Conservation (phyloP, 352 stramenopile genomes). For the Pelagophyceae sp. region DNA sequence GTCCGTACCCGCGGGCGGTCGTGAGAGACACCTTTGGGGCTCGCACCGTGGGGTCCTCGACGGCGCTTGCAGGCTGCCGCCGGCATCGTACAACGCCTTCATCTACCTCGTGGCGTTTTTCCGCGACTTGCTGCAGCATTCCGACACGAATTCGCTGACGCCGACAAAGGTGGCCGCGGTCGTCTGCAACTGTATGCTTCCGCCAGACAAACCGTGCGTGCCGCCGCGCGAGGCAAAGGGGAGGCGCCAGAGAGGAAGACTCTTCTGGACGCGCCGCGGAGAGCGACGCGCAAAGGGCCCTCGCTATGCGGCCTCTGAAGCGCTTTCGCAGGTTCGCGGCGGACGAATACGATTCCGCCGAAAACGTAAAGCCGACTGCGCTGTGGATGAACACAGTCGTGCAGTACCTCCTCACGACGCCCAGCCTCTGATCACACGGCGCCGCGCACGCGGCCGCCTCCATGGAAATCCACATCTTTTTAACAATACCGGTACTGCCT, state of each 20-base stretch:
- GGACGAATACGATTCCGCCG: no score
- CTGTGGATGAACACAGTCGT: not conserved
- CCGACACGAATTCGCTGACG: constrained; percentile 45
- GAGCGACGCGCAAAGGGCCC: no score
- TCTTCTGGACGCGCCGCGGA: not conserved
- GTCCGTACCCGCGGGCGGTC: no score
- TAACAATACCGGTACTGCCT: no score
- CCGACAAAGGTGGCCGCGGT: constrained; percentile 44
- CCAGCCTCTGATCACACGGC: not conserved
- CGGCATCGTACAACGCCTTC: constrained; percentile 89
- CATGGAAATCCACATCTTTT: no score
- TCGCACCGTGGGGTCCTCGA: constrained; percentile 55
- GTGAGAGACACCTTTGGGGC: no score
- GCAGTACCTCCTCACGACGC: constrained; percentile 7
- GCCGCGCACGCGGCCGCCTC: no score
- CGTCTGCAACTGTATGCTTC: constrained; percentile 6
- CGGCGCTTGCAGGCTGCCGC: constrained; percentile 53
- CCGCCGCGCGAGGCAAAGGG: not conserved
- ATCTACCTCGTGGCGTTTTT: constrained; percentile 94
- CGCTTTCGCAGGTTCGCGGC: no score
- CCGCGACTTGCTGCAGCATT: constrained; percentile 72
- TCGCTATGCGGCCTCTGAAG: no score
- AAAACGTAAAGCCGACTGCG: no score
- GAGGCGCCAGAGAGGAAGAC: not conserved
- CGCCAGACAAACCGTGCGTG: not conserved